A percentile compares a stretch with the other conserved stretches of the same genome.
These are phyloP conservation scores for Hemileccinum rubropunctum DNA, from an alignment of 768 basidiomycete genomes.

Conservation along the genomic window DNA sequence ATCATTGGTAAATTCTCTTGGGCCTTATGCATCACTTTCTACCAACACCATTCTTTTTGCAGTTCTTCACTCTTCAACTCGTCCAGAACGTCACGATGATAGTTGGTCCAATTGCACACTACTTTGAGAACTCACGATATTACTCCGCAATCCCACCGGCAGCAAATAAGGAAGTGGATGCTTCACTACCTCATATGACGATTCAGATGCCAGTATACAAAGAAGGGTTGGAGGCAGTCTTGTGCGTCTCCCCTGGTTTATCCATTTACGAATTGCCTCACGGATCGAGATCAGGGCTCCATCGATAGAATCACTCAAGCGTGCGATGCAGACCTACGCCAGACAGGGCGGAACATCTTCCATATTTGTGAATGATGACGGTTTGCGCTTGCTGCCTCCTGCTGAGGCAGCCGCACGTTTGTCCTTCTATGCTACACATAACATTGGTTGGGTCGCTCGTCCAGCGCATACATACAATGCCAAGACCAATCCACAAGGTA, in stretches of 20 bases:
- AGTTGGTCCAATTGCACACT: slow-evolving; percentile 52
- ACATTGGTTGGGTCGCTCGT: slow-evolving; percentile 59
- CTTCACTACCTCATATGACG: slow-evolving; percentile 46
- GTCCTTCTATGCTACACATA: slow-evolving; percentile 54
- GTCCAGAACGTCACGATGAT: slow-evolving; percentile 35
- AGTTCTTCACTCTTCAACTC: slow-evolving; percentile 44
- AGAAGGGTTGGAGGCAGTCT: slow-evolving; percentile 49
- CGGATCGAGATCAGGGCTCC: slow-evolving; percentile 32
- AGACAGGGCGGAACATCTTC: slow-evolving; percentile 60
- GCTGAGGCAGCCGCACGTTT: slow-evolving; percentile 46
- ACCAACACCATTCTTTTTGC: slow-evolving; percentile 8
- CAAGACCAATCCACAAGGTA: slow-evolving; percentile 51
- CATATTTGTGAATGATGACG: slow-evolving; percentile 63
- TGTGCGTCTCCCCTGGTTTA: slow-evolving; percentile 34
- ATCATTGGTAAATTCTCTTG: slow-evolving; percentile 37
- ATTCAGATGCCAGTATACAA: slow-evolving; percentile 62
- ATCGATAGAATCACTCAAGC: slow-evolving; percentile 53
- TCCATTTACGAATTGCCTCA: neutral
- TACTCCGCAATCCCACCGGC: slow-evolving; percentile 46
- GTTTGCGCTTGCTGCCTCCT: slow-evolving; percentile 48
- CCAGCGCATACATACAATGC: slow-evolving; percentile 44
- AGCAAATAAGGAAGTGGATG: slow-evolving; percentile 43
- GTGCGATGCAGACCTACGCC: slow-evolving; percentile 62
- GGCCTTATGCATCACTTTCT: neutral
- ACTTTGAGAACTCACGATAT: slow-evolving; percentile 50